A percentile compares a stretch with the other conserved stretches of the same genome.
phyloP scores from a whole-genome alignment of 208 protist genomes.

The Jaenimonas drosophilae region DNA sequence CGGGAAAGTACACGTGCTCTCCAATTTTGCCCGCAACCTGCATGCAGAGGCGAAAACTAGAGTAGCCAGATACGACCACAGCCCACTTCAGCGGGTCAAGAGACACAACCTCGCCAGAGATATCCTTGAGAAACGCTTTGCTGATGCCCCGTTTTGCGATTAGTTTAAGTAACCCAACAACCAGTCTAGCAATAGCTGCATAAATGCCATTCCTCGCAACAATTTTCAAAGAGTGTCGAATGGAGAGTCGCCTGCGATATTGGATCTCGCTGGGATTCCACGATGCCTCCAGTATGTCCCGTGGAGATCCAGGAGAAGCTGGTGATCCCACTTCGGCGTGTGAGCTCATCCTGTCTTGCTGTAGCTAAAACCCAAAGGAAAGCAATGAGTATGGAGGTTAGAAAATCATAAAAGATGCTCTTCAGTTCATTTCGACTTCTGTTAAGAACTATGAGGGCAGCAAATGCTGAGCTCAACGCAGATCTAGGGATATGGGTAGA shows the following conservation, averaged over 20 bases:
- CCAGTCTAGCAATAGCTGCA: constrained; percentile 38
- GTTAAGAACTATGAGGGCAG: too few relatives aligned
- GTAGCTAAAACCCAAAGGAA: too few relatives aligned
- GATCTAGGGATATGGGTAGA: too few relatives aligned
- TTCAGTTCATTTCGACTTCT: too few relatives aligned
- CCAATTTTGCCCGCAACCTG: constrained; percentile 22
- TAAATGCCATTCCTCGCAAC: constrained; percentile 58
- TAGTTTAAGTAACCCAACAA: constrained; percentile 57
- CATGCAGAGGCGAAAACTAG: constrained; percentile 53
- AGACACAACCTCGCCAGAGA: constrained; percentile 56
- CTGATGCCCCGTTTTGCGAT: constrained; percentile 38
- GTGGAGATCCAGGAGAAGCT: too few relatives aligned
- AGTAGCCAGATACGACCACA: constrained; percentile 51
- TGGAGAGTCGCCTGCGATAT: constrained; percentile 17
- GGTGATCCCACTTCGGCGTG: too few relatives aligned
- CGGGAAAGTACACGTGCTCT: constrained; percentile 12
- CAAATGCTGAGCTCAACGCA: too few relatives aligned
- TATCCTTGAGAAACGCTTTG: constrained; percentile 11
- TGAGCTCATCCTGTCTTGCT: too few relatives aligned
- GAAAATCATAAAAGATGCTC: too few relatives aligned
- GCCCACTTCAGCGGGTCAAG: constrained; percentile 77
- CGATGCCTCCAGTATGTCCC: too few relatives aligned
- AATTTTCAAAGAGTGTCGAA: constrained; percentile 31
- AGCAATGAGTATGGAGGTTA: too few relatives aligned
- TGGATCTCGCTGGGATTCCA: too few relatives aligned